phyloP scores from a whole-genome alignment of 2,329 filamentous ascomycete genomes.

The Fusarium veterinarium region DNA sequence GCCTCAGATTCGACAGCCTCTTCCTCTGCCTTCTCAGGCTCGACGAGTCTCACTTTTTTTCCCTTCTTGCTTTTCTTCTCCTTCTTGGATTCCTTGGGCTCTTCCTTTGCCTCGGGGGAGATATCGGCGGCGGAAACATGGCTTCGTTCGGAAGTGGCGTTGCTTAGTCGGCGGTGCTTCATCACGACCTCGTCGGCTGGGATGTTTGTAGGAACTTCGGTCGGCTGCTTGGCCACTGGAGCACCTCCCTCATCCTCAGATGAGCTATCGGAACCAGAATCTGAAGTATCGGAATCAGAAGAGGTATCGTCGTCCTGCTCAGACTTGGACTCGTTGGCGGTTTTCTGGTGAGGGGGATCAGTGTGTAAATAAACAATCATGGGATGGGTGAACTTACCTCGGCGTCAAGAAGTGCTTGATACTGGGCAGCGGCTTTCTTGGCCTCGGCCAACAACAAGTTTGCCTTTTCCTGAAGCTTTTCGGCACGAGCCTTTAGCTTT shows the following conservation, averaged over 20 bases:
- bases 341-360: conserved; percentile 15
- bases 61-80: conserved; percentile 48
- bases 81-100: conserved; percentile 40
- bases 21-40: conserved; percentile 36
- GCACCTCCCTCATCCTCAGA: conserved; percentile 42
- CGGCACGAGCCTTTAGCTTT: conserved; percentile 53
- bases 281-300: conserved; percentile 38
- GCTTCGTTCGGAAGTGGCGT: conserved; percentile 43
- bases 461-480: conserved; percentile 48
- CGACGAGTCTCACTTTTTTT: conserved; percentile 32
- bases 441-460: conserved; percentile 56
- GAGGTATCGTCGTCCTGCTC: conserved; percentile 37
- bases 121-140: conserved; percentile 27
- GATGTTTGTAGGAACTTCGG: conserved; percentile 37
- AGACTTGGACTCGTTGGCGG: conserved; percentile 24
- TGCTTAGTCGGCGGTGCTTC: conserved; percentile 49
- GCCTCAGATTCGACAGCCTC: conserved; percentile 24
- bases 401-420: conserved; percentile 42
- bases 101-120: conserved; percentile 33
- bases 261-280: conserved; percentile 31
- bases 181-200: conserved; percentile 48
- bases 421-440: conserved; percentile 48
- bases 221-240: conserved; percentile 31
- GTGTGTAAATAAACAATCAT: background rate
- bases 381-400: conserved; percentile 30